These are phyloP conservation scores for Beauveria sp. DNA, from an alignment of 2,329 filamentous ascomycete species.

Conservation along the genomic window DNA sequence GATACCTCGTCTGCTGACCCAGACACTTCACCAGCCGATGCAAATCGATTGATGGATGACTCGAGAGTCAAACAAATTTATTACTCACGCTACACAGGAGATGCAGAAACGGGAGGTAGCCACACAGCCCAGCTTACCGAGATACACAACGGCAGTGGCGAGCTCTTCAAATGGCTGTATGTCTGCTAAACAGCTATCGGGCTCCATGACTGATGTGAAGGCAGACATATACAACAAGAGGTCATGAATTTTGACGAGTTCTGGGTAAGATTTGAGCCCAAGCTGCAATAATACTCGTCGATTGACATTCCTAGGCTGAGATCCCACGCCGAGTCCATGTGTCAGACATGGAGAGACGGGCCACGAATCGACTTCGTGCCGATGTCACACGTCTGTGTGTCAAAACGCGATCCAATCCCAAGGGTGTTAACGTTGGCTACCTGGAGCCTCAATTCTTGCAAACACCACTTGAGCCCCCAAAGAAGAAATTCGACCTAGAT, in stretches of 20 bases:
- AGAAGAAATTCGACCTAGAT: conserved; percentile 14
- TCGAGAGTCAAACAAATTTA: conserved; percentile 22
- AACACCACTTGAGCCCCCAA: conserved; percentile 23
- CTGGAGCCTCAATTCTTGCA: conserved; percentile 35
- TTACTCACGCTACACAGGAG: conserved; percentile 31
- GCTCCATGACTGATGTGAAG: conserved; percentile 13
- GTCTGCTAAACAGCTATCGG: not conserved
- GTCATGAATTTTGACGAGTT: conserved; percentile 36
- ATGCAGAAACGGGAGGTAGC: conserved; percentile 27
- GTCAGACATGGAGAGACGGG: conserved; percentile 26
- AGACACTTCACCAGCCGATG: conserved; percentile 14
- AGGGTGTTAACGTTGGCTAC: conserved; percentile 31
- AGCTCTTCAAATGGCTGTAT: conserved; percentile 36
- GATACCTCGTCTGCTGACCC: conserved; percentile 22
- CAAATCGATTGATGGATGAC: conserved; percentile 3
- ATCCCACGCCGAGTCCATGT: conserved; percentile 26
- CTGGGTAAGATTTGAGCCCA: conserved; percentile 21
- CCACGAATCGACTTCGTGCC: conserved; percentile 28
- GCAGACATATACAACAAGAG: conserved; percentile 30
- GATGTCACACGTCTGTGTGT: conserved; percentile 30
- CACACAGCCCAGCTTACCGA: conserved; percentile 29
- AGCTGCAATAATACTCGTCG: too few relatives aligned
- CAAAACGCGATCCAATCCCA: conserved; percentile 30
- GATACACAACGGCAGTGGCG: conserved; percentile 25
- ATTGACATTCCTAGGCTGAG: conserved; percentile 22